Percentiles rank a stretch among this genome's conserved stretches.
Conservation (phyloP, 768 basidiomycete genomes). For the Crepidotus variabilis region DNA sequence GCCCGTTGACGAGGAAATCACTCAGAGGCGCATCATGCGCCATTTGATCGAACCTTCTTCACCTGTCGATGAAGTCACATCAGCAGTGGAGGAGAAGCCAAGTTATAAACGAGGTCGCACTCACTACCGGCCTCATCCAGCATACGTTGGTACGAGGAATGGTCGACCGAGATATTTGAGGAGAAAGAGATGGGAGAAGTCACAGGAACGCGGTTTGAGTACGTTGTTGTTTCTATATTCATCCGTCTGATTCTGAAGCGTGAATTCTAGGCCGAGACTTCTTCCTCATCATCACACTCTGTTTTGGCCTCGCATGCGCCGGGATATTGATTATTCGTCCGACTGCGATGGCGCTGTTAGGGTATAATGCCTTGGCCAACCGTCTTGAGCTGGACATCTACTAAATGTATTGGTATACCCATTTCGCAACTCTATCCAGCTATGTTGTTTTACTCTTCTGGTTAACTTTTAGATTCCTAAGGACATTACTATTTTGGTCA, state of each 20-base stretch:
- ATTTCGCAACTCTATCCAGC: not conserved
- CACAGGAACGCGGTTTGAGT: not conserved
- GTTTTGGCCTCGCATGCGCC: slow-evolving; percentile 16
- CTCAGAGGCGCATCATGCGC: not conserved
- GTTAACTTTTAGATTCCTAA: not conserved
- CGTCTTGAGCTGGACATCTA: not conserved
- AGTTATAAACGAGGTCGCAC: not conserved
- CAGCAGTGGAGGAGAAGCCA: not conserved
- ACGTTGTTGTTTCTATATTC: not conserved
- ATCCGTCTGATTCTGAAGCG: not conserved
- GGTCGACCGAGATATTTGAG: not conserved
- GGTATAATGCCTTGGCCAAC: slow-evolving; percentile 1
- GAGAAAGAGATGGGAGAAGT: not conserved
- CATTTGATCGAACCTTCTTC: not conserved
- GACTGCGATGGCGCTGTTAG: slow-evolving; percentile 2
- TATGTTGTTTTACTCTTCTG: not conserved
- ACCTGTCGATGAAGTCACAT: not conserved
- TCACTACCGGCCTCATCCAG: not conserved
- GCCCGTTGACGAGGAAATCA: not conserved
- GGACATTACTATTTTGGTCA: not conserved
- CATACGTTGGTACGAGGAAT: not conserved
- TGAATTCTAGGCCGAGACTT: slow-evolving; percentile 16
- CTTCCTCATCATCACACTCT: slow-evolving; percentile 17
- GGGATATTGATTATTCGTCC: slow-evolving; percentile 16
- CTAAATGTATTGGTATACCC: not conserved